Base-by-base conservation (phyloP, 164 flowering plant genomes). In the Vitis cinerea region DNA sequence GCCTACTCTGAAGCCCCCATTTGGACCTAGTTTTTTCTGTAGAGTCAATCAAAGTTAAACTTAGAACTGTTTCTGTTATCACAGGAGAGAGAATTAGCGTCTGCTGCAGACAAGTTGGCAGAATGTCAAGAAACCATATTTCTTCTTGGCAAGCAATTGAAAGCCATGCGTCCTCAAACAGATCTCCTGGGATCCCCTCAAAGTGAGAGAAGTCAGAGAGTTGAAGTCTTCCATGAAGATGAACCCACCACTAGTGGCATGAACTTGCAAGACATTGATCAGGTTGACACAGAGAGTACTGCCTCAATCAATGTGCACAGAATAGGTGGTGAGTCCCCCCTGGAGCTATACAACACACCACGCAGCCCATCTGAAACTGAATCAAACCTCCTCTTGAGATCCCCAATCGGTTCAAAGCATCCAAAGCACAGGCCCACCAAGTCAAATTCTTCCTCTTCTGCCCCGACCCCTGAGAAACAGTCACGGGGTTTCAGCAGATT, bases 121-220 rank as follows among this genome's bases (percentile, higher is more conserved):
- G 91, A 91, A 76, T 95, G 99, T 75, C 99, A 95, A 75, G 98
- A 95, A 77, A 95, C 94, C 58, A 91, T 95, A 72, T 83, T 84
- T 77, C 88, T 93, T 78, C 97, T 95, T 3, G 90, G 98, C 50
- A 90, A 77, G 84, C 98, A 96, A 69, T 78, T 93, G 77, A 85
- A 90, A 37, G 49, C 91, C 51, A 48, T 96, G 77, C 87, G 87
- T 15, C 95, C 97, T n/a, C 83, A 85, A 61, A 55, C 87, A 48
- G 94, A 88, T 14, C n/a, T 70, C 10, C 57, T 70, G 67, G 89
- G 86, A 15, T 82, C 88, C 9, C 85, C 87, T 56, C 29, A 50
- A 72, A 78, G 72, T 16, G 87, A 89, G 59, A 78, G 80, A 63
- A 74, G 75, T 63, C 80, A 69, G 37, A 80, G 29, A 54, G 76